These are phyloP conservation scores for Ustilago trichophora DNA, from an alignment of 1,284 basidiomycete genomes.

Conservation along the genomic window DNA sequence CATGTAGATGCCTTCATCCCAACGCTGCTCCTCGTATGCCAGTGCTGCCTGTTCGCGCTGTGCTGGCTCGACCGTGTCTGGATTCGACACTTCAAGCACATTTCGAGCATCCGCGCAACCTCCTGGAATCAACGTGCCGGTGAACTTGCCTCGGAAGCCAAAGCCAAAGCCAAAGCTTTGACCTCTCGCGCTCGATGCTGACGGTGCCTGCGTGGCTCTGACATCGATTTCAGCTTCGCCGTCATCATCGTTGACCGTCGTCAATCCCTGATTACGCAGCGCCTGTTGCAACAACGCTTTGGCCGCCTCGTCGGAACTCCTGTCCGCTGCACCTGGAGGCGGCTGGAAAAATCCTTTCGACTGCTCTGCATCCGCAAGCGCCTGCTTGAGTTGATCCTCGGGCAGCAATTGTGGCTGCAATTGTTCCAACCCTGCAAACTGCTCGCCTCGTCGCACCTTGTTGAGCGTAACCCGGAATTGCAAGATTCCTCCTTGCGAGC, in stretches of 20 bases:
- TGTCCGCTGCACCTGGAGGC: too few species aligned
- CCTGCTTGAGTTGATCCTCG: conserved; percentile 30
- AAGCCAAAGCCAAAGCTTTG: conserved; percentile 15
- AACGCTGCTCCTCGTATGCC: conserved; percentile 24
- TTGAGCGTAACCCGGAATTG: conserved; percentile 12
- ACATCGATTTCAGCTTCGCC: conserved; percentile 19
- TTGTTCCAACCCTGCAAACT: conserved; percentile 18
- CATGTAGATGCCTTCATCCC: conserved; percentile 50
- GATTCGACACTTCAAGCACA: conserved; percentile 39
- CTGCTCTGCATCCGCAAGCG: conserved; percentile 31
- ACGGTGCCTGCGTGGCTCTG: too few species aligned
- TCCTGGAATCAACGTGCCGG: conserved; percentile 15
- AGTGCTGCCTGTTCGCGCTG: conserved; percentile 12
- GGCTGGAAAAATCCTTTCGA: conserved; percentile 32
- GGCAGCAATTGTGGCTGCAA: conserved; percentile 38
- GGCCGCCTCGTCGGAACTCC: conserved; percentile 19
- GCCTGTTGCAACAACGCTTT: conserved; percentile 25
- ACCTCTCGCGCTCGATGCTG: too few species aligned
- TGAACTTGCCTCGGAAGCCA: conserved; percentile 10
- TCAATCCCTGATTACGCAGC: conserved; percentile 22
- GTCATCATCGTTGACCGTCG: conserved; percentile 27
- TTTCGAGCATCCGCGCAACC: conserved; percentile 18
- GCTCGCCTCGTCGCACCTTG: conserved; percentile 19
- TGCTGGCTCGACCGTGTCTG: conserved; percentile 2
- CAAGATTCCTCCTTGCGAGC: too few species aligned